phyloP scores from a whole-genome alignment of 192 early-diverging fungal species.

The Gorgonomyces haynaldii region DNA sequence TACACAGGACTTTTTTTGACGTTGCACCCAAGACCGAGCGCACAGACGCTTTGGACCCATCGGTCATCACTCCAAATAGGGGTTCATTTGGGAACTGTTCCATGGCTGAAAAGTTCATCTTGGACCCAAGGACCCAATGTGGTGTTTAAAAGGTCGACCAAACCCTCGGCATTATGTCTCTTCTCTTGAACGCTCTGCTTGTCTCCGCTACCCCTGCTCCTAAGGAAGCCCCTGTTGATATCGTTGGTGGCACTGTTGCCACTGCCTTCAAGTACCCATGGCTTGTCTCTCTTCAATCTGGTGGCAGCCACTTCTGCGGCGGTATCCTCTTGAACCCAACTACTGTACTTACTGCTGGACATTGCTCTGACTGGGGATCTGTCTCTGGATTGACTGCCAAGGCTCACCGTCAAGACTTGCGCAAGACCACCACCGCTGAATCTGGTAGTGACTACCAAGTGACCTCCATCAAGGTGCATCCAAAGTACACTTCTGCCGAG shows the following conservation, averaged over 20 bases:
- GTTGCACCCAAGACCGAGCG: too few species aligned
- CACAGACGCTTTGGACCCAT: too few species aligned
- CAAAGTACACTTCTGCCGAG: background rate
- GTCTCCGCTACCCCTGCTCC: too few species aligned
- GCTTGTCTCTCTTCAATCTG: background rate
- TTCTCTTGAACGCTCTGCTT: too few species aligned
- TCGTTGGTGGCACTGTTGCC: background rate
- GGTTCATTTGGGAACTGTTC: too few species aligned
- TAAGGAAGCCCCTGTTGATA: too few species aligned
- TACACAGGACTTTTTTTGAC: too few species aligned
- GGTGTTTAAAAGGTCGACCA: too few species aligned
- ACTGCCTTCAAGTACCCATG: background rate
- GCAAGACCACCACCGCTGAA: background rate
- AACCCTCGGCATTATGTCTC: too few species aligned
- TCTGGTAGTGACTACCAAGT: background rate
- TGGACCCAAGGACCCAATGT: too few species aligned
- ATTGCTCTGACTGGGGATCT: background rate
- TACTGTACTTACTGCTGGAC: background rate
- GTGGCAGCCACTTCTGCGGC: background rate
- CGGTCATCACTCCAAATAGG: too few species aligned
- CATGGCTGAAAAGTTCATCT: too few species aligned
- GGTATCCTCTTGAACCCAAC: background rate
- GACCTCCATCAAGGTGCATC: background rate
- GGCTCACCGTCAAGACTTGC: background rate
- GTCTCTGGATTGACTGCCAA: background rate